Percentiles rank a stretch among this genome's conserved stretches.
Evolutionary conservation across 495 filamentous ascomycete genomes (phyloP).

Genomic region (Zalerion maritima): DNA sequence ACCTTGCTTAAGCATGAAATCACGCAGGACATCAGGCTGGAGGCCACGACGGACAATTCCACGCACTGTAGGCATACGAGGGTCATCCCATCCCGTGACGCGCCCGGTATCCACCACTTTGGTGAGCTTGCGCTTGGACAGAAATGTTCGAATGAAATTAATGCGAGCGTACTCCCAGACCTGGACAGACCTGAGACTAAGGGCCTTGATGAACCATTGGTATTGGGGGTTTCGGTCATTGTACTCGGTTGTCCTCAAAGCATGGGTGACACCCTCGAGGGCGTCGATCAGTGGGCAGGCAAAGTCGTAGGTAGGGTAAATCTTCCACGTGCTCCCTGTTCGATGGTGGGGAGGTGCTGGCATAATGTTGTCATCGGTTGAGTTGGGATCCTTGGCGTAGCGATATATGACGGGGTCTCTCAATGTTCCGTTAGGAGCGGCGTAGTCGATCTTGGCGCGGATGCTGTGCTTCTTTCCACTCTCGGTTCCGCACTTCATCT

Average conservation of each 20-base stretch:
- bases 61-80: slow-evolving; percentile 85
- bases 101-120: slow-evolving; percentile 76
- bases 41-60: slow-evolving; percentile 81
- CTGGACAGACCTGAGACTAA: slow-evolving; percentile 75
- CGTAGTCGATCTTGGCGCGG: slow-evolving; percentile 73
- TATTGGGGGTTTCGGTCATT: slow-evolving; percentile 95
- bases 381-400: slow-evolving; percentile 49
- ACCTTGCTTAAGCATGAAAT: slow-evolving; percentile 88
- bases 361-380: too few species aligned
- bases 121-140: slow-evolving; percentile 90
- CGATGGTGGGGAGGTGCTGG: slow-evolving; percentile 84
- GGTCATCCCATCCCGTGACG: slow-evolving; percentile 87
- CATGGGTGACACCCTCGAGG: slow-evolving; percentile 86
- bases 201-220: slow-evolving; percentile 81
- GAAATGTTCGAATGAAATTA: slow-evolving; percentile 83
- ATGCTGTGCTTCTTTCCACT: slow-evolving; percentile 73
- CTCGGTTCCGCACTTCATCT: slow-evolving; percentile 71
- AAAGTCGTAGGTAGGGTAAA: slow-evolving; percentile 95
- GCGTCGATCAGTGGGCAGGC: slow-evolving; percentile 84
- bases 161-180: slow-evolving; percentile 97
- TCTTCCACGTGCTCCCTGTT: slow-evolving; percentile 79
- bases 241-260: slow-evolving; percentile 91
- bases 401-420: slow-evolving; percentile 92
- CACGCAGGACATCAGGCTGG: slow-evolving; percentile 75
- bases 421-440: slow-evolving; percentile 74